phyloP scores from a whole-genome alignment of 2,329 filamentous ascomycete species.

The Teratosphaeria zuluensis region DNA sequence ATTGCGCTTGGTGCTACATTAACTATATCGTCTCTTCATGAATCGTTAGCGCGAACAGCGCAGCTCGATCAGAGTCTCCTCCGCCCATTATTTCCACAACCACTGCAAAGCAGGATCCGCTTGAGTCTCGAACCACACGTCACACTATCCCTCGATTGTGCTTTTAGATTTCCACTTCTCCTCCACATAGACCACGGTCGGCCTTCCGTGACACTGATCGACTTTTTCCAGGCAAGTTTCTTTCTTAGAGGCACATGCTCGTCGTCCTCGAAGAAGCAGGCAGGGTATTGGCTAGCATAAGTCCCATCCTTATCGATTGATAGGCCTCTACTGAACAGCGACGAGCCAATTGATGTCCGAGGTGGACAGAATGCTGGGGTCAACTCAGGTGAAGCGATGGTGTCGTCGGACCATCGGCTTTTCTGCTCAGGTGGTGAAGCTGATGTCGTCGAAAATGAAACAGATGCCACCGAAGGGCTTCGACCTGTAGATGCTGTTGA shows the following conservation, averaged over 20 bases:
- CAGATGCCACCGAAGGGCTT: neutral
- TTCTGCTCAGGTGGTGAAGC: constrained; percentile 1
- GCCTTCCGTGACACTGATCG: constrained; percentile 2
- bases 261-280: constrained; percentile 23
- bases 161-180: neutral
- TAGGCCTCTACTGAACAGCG: constrained; percentile 5
- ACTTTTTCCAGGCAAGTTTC: constrained; percentile 14
- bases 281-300: constrained; percentile 14
- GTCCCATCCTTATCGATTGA: constrained; percentile 5
- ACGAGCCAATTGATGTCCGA: constrained; percentile 16
- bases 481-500: constrained; percentile 1
- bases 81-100: neutral
- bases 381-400: constrained; percentile 14
- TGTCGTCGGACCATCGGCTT: constrained; percentile 22
- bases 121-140: neutral
- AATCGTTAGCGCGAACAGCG: neutral
- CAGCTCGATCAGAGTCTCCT: neutral
- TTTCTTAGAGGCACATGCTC: constrained; percentile 13
- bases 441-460: neutral
- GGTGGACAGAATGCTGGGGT: constrained; percentile 9
- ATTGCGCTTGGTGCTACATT: neutral
- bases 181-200: neutral
- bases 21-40: neutral
- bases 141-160: neutral
- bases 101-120: neutral